phyloP scores from a whole-genome alignment of 2,329 filamentous ascomycete genomes.

The Atkinsonella hypoxylon region DNA sequence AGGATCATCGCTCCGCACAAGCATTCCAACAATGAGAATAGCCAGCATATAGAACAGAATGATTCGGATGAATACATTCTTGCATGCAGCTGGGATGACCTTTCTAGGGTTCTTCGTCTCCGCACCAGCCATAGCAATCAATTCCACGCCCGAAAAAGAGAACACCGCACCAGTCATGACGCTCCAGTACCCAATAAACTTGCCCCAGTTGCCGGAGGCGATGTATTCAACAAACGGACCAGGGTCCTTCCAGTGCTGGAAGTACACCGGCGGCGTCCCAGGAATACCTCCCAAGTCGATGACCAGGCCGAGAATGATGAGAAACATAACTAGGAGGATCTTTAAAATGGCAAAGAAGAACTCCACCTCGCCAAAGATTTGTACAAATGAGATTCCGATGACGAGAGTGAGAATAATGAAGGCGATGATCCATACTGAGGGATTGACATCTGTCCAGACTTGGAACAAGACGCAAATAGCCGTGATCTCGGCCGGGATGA shows the following conservation, averaged over 20 bases:
- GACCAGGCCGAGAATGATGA: slow-evolving; percentile 50
- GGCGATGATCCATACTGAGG: slow-evolving; percentile 34
- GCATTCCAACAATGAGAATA: slow-evolving; percentile 58
- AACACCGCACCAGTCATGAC: slow-evolving; percentile 53
- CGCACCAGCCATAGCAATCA: slow-evolving; percentile 48
- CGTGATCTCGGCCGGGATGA: slow-evolving; percentile 48
- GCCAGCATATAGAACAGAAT: slow-evolving; percentile 50
- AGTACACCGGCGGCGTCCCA: slow-evolving; percentile 47
- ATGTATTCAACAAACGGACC: slow-evolving; percentile 57
- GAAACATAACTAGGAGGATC: slow-evolving; percentile 47
- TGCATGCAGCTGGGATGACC: slow-evolving; percentile 42
- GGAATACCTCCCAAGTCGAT: slow-evolving; percentile 52
- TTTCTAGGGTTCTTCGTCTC: slow-evolving; percentile 43
- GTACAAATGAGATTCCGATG: slow-evolving; percentile 45
- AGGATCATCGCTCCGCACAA: slow-evolving; percentile 47
- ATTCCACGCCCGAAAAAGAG: slow-evolving; percentile 55
- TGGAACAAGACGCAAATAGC: slow-evolving; percentile 51
- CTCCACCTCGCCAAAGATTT: slow-evolving; percentile 49
- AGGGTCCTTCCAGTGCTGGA: slow-evolving; percentile 57
- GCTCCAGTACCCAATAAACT: slow-evolving; percentile 55
- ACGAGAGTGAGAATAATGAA: slow-evolving; percentile 42
- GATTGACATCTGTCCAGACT: slow-evolving; percentile 49
- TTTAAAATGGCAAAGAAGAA: slow-evolving; percentile 41
- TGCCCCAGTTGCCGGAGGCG: slow-evolving; percentile 43
- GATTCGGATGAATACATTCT: slow-evolving; percentile 46